Percentiles rank a stretch among this genome's conserved stretches.
Conservation (phyloP, 1,284 basidiomycete species). For the Coriolopsis trogii region DNA sequence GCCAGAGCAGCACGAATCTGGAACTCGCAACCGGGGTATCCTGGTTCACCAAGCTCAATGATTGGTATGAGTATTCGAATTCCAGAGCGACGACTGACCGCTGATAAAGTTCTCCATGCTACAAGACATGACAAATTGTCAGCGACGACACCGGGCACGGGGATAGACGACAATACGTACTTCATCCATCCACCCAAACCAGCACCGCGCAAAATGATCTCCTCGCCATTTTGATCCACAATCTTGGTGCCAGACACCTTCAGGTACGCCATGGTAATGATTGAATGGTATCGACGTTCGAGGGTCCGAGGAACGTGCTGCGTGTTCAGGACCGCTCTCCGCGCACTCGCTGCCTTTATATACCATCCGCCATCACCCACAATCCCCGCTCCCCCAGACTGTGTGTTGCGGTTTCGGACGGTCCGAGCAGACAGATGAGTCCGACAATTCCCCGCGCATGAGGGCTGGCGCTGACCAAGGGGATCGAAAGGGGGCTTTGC, state of each 20-base stretch:
- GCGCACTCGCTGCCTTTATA: not conserved
- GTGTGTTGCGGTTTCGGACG: not conserved
- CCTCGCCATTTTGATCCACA: conserved; percentile 55
- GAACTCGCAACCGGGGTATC: conserved; percentile 64
- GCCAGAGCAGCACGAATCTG: conserved; percentile 72
- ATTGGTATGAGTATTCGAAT: too few species aligned
- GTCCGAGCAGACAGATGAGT: not conserved
- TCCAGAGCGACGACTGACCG: conserved; percentile 32
- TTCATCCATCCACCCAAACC: conserved; percentile 77
- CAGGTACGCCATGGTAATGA: conserved; percentile 13
- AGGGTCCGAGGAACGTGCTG: too few species aligned
- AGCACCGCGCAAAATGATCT: conserved; percentile 65
- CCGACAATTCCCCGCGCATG: conserved; percentile 7
- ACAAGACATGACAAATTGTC: not conserved
- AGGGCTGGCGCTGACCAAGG: not conserved
- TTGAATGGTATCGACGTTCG: too few species aligned
- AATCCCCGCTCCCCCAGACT: not conserved
- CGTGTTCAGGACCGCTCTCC: too few species aligned
- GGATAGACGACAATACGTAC: conserved; percentile 39
- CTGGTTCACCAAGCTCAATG: conserved; percentile 28
- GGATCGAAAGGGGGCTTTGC: not conserved
- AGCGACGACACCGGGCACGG: not conserved
- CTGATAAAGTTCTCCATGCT: conserved; percentile 71
- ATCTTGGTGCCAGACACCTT: conserved; percentile 32
- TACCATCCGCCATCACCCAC: not conserved